Evolutionary conservation across 2,329 filamentous ascomycete species (phyloP), one percentile per base, ranked within the genome.

Genomic region (Hymenoscyphus infarciens): DNA sequence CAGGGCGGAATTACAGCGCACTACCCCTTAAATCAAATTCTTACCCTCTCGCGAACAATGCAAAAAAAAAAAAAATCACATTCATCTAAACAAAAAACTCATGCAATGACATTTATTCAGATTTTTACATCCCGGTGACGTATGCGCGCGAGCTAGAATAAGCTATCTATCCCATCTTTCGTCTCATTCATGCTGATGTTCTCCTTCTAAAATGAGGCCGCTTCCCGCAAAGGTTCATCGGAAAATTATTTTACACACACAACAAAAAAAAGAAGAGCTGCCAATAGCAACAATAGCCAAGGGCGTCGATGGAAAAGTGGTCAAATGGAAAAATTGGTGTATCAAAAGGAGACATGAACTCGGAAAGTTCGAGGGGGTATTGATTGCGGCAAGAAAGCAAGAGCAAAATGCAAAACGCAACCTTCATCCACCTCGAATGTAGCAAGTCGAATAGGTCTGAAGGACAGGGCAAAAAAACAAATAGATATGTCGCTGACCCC

Each of bases 241-340:
- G 45, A 49, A 49, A 19, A 49, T 49, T 22, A 49, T 35, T 10
- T 7, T 19, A 22, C 45, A 52, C 11, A 22, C 22, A 22, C 19
- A 52, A 52, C 22, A 52, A 22, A 2, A 49, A 49, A 22, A 49
- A 22, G n/a, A 25, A 45, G 39, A 52, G 45, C 22, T 22, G 45
- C 45, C 45, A 52, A 52, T 52, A 52, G 45, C 45, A 52, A 52
- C 45, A 25, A 25, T 52, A 52, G 45, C 45, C 45, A 52, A 52
- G 19, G 45, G 3, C 8, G 8, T 52, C 45, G 45, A 52, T 22
- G 19, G 19, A 52, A 45, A 45, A 19, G 16, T 3, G 39, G 16
- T n/a, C 16, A 22, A 45, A 45, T 22, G 39, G n/a, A 19, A 42
- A 42, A 42, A 35, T 11, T 11, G 10, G 33, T 15, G 35, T 38